Percentiles rank a stretch among this genome's conserved stretches.
These are phyloP conservation scores for Hamamelis virginiana DNA, from an alignment of 164 flowering plant genomes.

Conservation along the genomic window DNA sequence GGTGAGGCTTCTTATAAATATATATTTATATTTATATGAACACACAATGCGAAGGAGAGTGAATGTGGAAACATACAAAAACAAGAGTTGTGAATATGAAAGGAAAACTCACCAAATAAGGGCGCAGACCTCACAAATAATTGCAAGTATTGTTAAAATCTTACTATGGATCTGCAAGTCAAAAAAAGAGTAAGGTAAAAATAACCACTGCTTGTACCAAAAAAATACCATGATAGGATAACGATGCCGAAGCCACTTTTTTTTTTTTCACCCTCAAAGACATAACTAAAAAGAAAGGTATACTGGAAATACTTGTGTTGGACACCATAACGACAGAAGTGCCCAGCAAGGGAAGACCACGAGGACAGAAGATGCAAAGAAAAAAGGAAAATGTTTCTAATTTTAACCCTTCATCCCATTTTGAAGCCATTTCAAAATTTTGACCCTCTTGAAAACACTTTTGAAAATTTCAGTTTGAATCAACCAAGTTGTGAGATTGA, in stretches of 20 bases:
- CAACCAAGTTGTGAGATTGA: no score
- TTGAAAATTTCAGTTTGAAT: no score
- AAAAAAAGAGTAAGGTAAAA: conserved; percentile 3
- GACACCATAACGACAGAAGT: no score
- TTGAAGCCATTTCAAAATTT: no score
- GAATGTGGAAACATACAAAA: neutral
- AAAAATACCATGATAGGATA: neutral
- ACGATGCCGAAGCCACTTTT: neutral
- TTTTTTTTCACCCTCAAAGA: neutral
- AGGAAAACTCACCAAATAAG: conserved; percentile 70
- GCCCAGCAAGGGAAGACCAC: no score
- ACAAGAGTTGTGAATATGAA: neutral
- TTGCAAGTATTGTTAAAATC: conserved; percentile 74
- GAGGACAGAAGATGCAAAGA: no score
- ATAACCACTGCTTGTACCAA: neutral
- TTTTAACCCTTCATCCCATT: no score
- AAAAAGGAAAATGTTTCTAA: no score
- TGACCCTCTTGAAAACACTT: no score
- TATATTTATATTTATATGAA: neutral
- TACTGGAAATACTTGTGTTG: no score
- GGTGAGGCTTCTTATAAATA: neutral
- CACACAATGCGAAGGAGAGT: neutral
- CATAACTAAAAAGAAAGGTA: no score
- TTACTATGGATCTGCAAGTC: conserved; percentile 81
- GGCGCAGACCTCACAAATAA: conserved; percentile 82